phyloP scores from a whole-genome alignment of 2,329 filamentous ascomycete species.

The Tolypocladium amazonense region DNA sequence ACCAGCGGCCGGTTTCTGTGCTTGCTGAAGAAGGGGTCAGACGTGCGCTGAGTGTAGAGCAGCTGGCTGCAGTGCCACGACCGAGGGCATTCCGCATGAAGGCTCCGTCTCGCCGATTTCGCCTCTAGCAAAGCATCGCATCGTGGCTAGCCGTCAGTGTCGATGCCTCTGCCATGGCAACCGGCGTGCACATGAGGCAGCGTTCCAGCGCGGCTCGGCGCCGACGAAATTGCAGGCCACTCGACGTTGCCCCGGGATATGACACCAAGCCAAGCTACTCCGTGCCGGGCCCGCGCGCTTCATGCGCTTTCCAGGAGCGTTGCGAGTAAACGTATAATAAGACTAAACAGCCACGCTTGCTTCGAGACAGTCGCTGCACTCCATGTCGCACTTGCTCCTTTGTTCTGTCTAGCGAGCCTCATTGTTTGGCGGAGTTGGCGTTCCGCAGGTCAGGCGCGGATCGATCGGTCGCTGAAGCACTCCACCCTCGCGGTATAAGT shows the following conservation, averaged over 20 bases:
- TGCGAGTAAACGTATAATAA: background rate
- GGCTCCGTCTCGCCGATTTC: no score
- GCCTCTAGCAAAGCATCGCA: no score
- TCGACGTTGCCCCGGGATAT: slow-evolving; percentile 1
- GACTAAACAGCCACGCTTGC: background rate
- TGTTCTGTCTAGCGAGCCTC: background rate
- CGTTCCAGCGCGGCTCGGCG: background rate
- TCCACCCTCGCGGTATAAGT: background rate
- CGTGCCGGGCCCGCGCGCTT: background rate
- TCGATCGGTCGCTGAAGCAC: background rate
- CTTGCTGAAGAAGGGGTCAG: background rate
- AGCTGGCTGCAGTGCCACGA: no score
- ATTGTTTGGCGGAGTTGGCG: background rate
- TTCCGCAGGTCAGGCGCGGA: background rate
- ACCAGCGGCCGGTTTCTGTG: background rate
- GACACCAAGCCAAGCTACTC: background rate
- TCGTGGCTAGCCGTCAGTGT: no score
- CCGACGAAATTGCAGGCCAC: background rate
- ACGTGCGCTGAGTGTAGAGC: background rate
- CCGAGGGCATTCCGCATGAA: no score
- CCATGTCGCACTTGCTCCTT: background rate
- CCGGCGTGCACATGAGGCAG: background rate
- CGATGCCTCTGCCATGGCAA: background rate
- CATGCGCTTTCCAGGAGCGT: background rate
- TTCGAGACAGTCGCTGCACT: background rate